Percentiles rank a stretch among this genome's conserved stretches.
Conservation (phyloP, 208 protist species). For the Crithidia bombi region DNA sequence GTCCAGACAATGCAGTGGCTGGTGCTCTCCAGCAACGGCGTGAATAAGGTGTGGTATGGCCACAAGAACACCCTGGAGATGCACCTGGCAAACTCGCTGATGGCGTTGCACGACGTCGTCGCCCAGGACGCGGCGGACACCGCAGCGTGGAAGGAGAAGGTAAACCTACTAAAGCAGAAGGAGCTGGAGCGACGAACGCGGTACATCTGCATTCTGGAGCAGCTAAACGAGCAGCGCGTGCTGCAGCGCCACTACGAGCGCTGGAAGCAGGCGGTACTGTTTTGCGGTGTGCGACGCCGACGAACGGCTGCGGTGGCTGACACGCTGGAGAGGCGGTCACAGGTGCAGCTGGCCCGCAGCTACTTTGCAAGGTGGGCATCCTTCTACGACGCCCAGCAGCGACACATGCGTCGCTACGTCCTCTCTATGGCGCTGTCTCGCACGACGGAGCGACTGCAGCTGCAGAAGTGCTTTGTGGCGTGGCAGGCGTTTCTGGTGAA, state of each 20-base stretch:
- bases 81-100: conserved; percentile 51
- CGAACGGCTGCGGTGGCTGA: conserved; percentile 32
- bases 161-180: conserved; percentile 47
- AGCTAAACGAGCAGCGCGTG: conserved; percentile 59
- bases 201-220: conserved; percentile 67
- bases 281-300: not conserved
- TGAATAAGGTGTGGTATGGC: conserved; percentile 90
- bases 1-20: conserved; percentile 84
- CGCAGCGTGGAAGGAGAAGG: conserved; percentile 67
- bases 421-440: conserved; percentile 47
- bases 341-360: conserved; percentile 46
- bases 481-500: conserved; percentile 45
- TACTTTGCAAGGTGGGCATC: conserved; percentile 71
- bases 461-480: conserved; percentile 36
- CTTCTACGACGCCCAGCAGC: conserved; percentile 75
- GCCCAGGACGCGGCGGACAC: conserved; percentile 71
- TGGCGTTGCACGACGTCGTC: conserved; percentile 65
- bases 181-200: conserved; percentile 64
- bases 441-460: conserved; percentile 45
- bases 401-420: conserved; percentile 46
- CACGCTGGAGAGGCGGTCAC: conserved; percentile 33
- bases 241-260: conserved; percentile 63
- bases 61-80: conserved; percentile 80
- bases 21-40: conserved; percentile 82
- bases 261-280: conserved; percentile 48